Evolutionary conservation across 495 filamentous ascomycete species (phyloP).

Genomic region (Neurospora sp.): DNA sequence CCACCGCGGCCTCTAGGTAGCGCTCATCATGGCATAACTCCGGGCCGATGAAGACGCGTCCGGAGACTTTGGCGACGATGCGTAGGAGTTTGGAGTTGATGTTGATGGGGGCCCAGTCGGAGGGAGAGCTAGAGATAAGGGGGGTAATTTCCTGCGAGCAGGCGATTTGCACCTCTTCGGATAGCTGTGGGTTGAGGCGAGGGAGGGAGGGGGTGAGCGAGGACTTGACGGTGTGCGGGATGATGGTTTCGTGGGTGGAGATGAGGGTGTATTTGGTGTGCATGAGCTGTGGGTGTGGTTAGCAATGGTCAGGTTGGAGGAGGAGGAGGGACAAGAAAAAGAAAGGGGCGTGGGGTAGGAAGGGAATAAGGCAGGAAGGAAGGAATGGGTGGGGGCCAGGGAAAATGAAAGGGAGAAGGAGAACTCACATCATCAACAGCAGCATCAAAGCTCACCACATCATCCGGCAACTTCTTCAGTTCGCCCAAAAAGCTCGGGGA

Average conservation of each 20-base stretch:
- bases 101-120: constrained; percentile 28
- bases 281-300: constrained; percentile 31
- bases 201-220: constrained; percentile 18
- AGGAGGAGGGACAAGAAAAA: background rate
- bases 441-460: constrained; percentile 24
- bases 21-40: constrained; percentile 42
- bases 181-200: constrained; percentile 14
- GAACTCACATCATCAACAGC: constrained; percentile 19
- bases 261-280: constrained; percentile 20
- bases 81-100: constrained; percentile 30
- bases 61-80: constrained; percentile 47
- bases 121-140: background rate
- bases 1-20: constrained; percentile 47
- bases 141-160: constrained; percentile 16
- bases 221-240: constrained; percentile 18
- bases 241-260: background rate
- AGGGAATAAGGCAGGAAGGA: background rate
- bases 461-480: constrained; percentile 27
- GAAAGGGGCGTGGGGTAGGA: no score
- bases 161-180: constrained; percentile 17
- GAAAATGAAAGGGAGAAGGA: background rate
- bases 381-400: background rate
- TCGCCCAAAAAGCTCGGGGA: constrained; percentile 24
- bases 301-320: constrained; percentile 16
- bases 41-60: constrained; percentile 48